Conservation (phyloP, 2,329 filamentous ascomycete genomes). For the Venturia asperata region DNA sequence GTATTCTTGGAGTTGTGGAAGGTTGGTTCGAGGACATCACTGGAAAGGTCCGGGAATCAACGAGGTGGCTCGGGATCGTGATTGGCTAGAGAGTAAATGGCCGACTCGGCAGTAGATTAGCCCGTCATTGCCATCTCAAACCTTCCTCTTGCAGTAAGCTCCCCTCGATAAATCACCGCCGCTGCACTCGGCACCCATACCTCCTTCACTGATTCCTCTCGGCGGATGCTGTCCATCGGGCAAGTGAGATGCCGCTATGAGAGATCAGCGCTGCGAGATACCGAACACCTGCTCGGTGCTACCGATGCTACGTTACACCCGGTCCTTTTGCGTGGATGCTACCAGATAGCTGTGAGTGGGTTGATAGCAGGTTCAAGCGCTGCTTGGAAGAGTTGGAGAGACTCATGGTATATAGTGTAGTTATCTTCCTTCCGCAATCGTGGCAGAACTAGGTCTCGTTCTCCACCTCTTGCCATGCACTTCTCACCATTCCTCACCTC, state of each 20-base stretch:
- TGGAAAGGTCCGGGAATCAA: too few species aligned
- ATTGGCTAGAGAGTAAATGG: background rate
- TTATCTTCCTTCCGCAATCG: background rate
- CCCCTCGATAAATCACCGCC: background rate
- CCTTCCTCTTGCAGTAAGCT: background rate
- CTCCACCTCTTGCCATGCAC: slow-evolving; percentile 2
- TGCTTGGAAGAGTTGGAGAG: too few species aligned
- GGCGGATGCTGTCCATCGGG: background rate
- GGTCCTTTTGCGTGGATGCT: too few species aligned
- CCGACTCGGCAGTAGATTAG: background rate
- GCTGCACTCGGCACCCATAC: background rate
- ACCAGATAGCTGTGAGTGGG: background rate
- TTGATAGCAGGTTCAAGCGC: too few species aligned
- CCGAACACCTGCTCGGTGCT: background rate
- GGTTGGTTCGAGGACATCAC: background rate
- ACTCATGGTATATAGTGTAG: slow-evolving; percentile 3
- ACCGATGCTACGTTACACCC: slow-evolving; percentile 5
- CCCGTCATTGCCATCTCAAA: background rate
- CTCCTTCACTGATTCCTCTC: background rate
- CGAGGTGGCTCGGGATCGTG: too few species aligned
- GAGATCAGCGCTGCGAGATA: slow-evolving; percentile 1
- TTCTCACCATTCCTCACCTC: slow-evolving; percentile 4
- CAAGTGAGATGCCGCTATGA: background rate
- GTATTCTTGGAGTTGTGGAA: background rate
- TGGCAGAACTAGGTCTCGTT: background rate